phyloP scores from a whole-genome alignment of 2,329 filamentous ascomycete genomes.

The Pyrenophora tritici-repentis region DNA sequence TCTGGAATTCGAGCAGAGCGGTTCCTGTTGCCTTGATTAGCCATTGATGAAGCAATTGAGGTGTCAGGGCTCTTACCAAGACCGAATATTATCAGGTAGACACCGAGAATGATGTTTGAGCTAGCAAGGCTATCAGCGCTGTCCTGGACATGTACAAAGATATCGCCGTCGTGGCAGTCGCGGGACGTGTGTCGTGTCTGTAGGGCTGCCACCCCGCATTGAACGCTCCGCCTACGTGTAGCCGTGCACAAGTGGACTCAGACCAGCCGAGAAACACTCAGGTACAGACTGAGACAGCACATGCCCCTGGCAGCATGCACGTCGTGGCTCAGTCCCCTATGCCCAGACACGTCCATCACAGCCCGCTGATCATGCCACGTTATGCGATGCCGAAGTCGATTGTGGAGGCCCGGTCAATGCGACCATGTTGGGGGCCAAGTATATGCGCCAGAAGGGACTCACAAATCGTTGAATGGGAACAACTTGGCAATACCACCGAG shows the following conservation, averaged over 20 bases:
- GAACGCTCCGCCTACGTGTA: no score
- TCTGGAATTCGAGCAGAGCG: slow-evolving; percentile 79
- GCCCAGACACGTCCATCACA: not conserved
- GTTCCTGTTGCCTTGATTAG: slow-evolving; percentile 59
- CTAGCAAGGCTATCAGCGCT: slow-evolving; percentile 50
- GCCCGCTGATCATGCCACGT: not conserved
- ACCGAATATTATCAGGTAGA: slow-evolving; percentile 91
- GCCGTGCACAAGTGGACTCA: no score
- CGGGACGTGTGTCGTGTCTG: no score
- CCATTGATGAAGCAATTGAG: not conserved
- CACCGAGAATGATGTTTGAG: slow-evolving; percentile 75
- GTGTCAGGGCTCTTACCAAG: slow-evolving; percentile 62
- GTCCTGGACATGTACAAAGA: not conserved
- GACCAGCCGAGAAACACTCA: not conserved
- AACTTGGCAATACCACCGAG: slow-evolving; percentile 80
- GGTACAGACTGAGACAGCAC: not conserved
- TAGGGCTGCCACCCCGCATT: no score
- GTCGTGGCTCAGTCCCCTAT: not conserved
- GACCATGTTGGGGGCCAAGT: not conserved
- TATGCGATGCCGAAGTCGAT: not conserved
- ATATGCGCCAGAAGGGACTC: slow-evolving; percentile 43
- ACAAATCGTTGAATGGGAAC: slow-evolving; percentile 56
- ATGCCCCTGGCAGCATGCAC: not conserved
- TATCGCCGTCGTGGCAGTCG: not conserved
- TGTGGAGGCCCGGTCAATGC: not conserved